Conservation (phyloP, 1,139 yeast genomes). For the Kodamaea alishanica region DNA sequence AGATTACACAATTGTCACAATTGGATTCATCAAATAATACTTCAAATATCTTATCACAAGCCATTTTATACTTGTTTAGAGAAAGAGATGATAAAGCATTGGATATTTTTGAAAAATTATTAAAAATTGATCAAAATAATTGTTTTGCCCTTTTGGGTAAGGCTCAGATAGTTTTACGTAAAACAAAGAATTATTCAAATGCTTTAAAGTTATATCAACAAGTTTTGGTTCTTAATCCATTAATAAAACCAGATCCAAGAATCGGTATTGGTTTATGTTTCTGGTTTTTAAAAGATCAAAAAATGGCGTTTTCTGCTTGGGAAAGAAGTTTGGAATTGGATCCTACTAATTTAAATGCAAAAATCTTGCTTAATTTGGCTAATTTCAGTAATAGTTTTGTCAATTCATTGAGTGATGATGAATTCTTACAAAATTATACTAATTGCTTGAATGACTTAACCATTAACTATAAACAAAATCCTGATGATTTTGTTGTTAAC, state of each 20-base stretch:
- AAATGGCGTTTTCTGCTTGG: slow-evolving; percentile 82
- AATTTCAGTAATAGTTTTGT: slow-evolving; percentile 64
- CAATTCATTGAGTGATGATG: slow-evolving; percentile 56
- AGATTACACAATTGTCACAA: slow-evolving; percentile 17
- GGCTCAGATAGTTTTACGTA: slow-evolving; percentile 74
- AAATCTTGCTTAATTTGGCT: slow-evolving; percentile 62
- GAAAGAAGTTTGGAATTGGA: slow-evolving; percentile 69
- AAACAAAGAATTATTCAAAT: slow-evolving; percentile 61
- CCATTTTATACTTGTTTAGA: slow-evolving; percentile 44
- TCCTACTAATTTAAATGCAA: slow-evolving; percentile 58
- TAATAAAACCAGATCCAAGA: slow-evolving; percentile 85
- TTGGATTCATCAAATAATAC: slow-evolving; percentile 17
- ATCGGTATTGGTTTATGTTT: slow-evolving; percentile 93
- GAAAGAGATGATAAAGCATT: slow-evolving; percentile 63
- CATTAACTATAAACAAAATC: slow-evolving; percentile 23
- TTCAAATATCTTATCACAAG: slow-evolving; percentile 58
- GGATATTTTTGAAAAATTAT: slow-evolving; percentile 55
- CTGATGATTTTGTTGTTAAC: slow-evolving; percentile 38
- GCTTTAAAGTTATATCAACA: slow-evolving; percentile 85
- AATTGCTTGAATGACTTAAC: slow-evolving; percentile 39
- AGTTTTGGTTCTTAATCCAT: slow-evolving; percentile 71
- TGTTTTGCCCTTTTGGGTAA: slow-evolving; percentile 79
- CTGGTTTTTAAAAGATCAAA: slow-evolving; percentile 79
- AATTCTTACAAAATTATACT: slow-evolving; percentile 50
- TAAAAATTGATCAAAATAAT: slow-evolving; percentile 51